phyloP scores from a whole-genome alignment of 75 land plant genomes.

The Pinus albicaulis region DNA sequence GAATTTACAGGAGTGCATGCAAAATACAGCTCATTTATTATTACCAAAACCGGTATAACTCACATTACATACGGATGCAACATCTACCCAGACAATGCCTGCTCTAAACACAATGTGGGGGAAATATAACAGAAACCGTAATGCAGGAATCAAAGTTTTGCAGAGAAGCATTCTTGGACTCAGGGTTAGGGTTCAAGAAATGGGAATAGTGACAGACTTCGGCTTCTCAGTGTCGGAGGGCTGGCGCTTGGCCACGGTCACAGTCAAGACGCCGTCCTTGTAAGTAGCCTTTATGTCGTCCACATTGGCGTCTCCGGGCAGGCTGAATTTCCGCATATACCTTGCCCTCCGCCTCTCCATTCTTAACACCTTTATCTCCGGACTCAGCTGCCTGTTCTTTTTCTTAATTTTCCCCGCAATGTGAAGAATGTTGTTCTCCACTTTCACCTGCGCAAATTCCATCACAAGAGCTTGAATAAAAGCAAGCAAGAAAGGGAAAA shows the following conservation, averaged over 20 bases:
- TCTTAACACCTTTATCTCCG: constrained; percentile 20
- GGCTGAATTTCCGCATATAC: constrained; percentile 34
- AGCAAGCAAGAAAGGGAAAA: background rate
- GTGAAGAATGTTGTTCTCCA: constrained; percentile 30
- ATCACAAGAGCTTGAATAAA: background rate
- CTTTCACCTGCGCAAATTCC: constrained; percentile 19
- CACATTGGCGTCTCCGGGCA: constrained; percentile 23
- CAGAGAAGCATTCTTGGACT: too few species aligned
- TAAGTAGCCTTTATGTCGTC: constrained; percentile 23
- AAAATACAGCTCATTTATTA: too few species aligned
- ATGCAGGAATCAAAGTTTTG: too few species aligned
- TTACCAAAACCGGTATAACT: too few species aligned
- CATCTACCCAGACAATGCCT: too few species aligned
- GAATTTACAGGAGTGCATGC: too few species aligned
- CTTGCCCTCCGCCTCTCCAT: constrained; percentile 25
- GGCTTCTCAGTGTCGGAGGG: constrained; percentile 8
- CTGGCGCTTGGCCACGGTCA: constrained; percentile 22
- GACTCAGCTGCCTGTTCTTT: constrained; percentile 14
- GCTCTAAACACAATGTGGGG: too few species aligned
- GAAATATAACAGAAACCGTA: too few species aligned
- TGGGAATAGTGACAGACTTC: constrained; percentile 13
- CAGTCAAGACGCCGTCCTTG: constrained; percentile 33
- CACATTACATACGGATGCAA: too few species aligned
- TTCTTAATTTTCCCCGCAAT: constrained; percentile 23
- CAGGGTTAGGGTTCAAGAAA: background rate